Base-by-base conservation (phyloP, 202 grass and related monocot species). In the Eragrostis tef region DNA sequence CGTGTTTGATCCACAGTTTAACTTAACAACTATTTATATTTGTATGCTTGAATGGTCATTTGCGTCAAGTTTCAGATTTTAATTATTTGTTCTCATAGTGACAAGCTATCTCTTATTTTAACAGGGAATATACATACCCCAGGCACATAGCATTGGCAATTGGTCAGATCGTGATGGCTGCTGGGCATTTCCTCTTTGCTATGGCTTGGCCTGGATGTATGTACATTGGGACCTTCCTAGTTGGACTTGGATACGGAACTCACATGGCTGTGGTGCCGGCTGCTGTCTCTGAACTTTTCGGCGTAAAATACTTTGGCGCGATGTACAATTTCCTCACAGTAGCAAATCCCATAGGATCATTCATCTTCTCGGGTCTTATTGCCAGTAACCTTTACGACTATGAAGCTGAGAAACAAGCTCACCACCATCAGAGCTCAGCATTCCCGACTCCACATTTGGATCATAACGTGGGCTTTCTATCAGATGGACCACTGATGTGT, bases 301-400 rank as follows among this genome's bases (percentile, higher is more conserved):
- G 92, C 0, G 76, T 95, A 67, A 95, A 91, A 75, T 83, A 91
- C 84, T 99, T 99, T 0, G 90, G 96, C 14, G 85, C 96, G 14
- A 81, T 96, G 79, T 99, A 99, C 87, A 99, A 99, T 85, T 99
- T 99, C 56, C 92, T 99, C 43, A 96, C 90, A 26, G 80, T 93
- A 53, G 87, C 90, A 43, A 99, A 96, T n/a, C 96, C 96, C 8
- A 77, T 74, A 2, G 93, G 88, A 3, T 96, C 90, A 9, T 21
- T 96, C 15, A 65, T 96, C 52, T 96, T 99, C 81, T 96, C 93
- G 6, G 93, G 87, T 47, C 74, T 95, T 61, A 93, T 99, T 67
- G 86, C 93, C 9, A 96, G 96, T 74, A 70, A 47, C 58, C 64
- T 96, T 5, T 93, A 93, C 79, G 93, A 96, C 71, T 87, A 84